Percentiles rank a stretch among this genome's conserved stretches.
Conservation (phyloP, 108 stramenopile species). For the Skeletonema costatum region DNA sequence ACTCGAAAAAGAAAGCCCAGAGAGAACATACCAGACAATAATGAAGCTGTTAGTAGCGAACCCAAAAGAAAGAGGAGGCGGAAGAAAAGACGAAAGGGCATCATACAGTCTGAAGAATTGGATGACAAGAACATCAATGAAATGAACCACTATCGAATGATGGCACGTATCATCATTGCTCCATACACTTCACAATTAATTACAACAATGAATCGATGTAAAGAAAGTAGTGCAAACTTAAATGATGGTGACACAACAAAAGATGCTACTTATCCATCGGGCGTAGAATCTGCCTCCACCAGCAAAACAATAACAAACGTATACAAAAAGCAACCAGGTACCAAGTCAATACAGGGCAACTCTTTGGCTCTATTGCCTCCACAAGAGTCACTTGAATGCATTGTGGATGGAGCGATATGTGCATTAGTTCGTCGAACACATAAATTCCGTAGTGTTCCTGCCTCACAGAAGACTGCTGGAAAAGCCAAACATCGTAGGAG, state of each 20-base stretch:
- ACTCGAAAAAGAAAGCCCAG: slow-evolving; percentile 3
- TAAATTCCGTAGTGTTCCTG: slow-evolving; percentile 10
- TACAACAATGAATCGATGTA: slow-evolving; percentile 9
- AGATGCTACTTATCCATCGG: not conserved
- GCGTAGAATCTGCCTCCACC: slow-evolving; percentile 2
- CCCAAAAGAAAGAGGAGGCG: not conserved
- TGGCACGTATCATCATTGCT: slow-evolving; percentile 49
- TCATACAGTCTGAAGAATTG: not conserved
- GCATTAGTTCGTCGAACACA: slow-evolving; percentile 32
- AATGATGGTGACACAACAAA: not conserved
- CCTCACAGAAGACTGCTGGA: not conserved
- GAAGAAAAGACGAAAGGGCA: not conserved
- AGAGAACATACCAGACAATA: not conserved
- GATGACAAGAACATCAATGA: slow-evolving; percentile 1
- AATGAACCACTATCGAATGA: slow-evolving; percentile 24
- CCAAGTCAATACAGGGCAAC: not conserved
- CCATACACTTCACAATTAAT: slow-evolving; percentile 32
- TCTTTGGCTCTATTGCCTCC: slow-evolving; percentile 10
- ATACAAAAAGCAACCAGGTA: not conserved
- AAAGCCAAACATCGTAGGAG: not conserved
- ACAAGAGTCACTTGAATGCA: slow-evolving; percentile 36
- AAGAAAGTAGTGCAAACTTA: not conserved
- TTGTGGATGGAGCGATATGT: slow-evolving; percentile 37
- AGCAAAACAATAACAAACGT: not conserved
- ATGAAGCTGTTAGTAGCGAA: not conserved